These are phyloP conservation scores for Marvania coccoides DNA, from an alignment of 139 green algal genomes.

Conservation along the genomic window DNA sequence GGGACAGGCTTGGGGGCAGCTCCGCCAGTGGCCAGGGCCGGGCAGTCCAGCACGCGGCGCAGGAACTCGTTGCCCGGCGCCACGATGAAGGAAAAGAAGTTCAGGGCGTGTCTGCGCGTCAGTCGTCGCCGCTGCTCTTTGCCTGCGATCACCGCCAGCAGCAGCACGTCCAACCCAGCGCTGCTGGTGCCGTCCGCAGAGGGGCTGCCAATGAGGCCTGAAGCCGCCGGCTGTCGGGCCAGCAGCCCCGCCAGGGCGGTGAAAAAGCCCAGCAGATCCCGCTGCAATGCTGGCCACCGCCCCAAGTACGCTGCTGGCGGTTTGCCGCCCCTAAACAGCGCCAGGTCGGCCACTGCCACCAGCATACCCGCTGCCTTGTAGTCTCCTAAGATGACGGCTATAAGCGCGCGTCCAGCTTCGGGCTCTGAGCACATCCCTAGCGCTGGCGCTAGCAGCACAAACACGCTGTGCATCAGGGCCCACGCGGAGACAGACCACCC, in stretches of 20 bases:
- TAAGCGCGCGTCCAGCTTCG: slow-evolving; percentile 4
- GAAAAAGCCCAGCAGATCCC: slow-evolving; percentile 19
- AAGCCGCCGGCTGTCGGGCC: slow-evolving; percentile 10
- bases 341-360: not conserved
- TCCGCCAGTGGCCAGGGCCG: not conserved
- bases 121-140: not conserved
- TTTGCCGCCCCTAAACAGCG: slow-evolving; percentile 1
- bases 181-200: not conserved
- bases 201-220: not conserved
- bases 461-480: slow-evolving; percentile 9
- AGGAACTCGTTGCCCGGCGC: not conserved
- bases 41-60: not conserved
- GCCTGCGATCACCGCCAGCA: not conserved
- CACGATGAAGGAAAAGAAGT: slow-evolving; percentile 22
- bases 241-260: slow-evolving; percentile 14
- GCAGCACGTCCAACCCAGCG: slow-evolving; percentile 9
- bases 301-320: not conserved
- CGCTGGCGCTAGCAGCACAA: slow-evolving; percentile 2
- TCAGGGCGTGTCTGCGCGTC: slow-evolving; percentile 13
- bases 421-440: slow-evolving; percentile 5
- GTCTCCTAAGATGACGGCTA: slow-evolving; percentile 12
- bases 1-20: not conserved
- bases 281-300: slow-evolving; percentile 1
- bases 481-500: slow-evolving; percentile 2
- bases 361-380: slow-evolving; percentile 2